Evolutionary conservation across 1,284 basidiomycete genomes (phyloP), one percentile per base, ranked within the genome.

Genomic region (Coniferiporia weirii): DNA sequence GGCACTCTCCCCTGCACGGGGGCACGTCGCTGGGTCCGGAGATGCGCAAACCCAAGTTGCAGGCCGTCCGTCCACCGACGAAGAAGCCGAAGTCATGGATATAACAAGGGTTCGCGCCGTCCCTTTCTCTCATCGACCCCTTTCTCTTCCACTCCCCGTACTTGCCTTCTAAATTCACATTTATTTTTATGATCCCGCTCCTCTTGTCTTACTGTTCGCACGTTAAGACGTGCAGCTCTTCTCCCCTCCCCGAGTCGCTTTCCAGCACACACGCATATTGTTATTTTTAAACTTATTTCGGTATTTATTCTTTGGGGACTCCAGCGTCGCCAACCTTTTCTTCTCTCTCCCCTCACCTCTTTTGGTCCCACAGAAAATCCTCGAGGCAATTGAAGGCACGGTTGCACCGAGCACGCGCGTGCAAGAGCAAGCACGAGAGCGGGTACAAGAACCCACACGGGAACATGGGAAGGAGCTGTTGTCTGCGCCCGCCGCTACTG

Each of bases 41-140:
- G 32, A 52, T 46, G 8, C 38, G 38, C 38, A 40, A 40, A 7
- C 15, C 15, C 38, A 40, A 40, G 15, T 15, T 40, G 1, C 22
- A 22, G 22, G 17, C 17, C 49, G 22, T 6, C n/a, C 17, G 22
- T 32, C 50, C 12, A 19, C 13, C 22, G 43, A 57, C 19, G 56
- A 57, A 34, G 45, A 38, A 12, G 44, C 15, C 22, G 49, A 57
- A 38, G 45, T 44, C 20, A 55, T 51, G 38, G 56, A 52, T 27
- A 36, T 51, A 54, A 55, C 47, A 44, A 60, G 58, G 58, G 58
- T 60, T 60, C 58, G 58, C 58, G 58, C 38, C 46, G 38, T 60
- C 44, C 56, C 56, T 17, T 46, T 46, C 43, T 47, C 32, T 27
- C 27, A n/a, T 35, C 35, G n/a, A 46, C 4, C 17, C 17, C 19